A percentile compares a stretch with the other conserved stretches of the same genome.
These are phyloP conservation scores for Aspergillus ellipticus DNA, from an alignment of 495 filamentous ascomycete species.

Conservation along the genomic window DNA sequence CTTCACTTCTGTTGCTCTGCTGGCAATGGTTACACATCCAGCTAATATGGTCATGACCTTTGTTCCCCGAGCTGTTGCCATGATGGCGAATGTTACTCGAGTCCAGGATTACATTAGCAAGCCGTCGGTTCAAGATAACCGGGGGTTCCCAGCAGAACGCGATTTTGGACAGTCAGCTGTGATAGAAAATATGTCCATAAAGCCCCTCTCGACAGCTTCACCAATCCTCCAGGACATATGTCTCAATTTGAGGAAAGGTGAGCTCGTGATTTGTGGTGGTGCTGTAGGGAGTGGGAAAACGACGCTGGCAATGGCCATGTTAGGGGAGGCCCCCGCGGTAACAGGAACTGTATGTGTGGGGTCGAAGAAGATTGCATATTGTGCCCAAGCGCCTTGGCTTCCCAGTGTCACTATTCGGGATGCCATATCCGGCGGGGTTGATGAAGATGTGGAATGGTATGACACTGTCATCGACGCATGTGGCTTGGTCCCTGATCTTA, in stretches of 20 bases:
- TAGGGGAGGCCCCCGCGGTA: slow-evolving; percentile 40
- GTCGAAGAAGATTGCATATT: slow-evolving; percentile 32
- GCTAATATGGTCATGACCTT: slow-evolving; percentile 42
- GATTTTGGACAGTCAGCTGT: not conserved
- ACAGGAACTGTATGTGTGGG: slow-evolving; percentile 22
- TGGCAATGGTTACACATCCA: slow-evolving; percentile 46
- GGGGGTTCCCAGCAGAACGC: not conserved
- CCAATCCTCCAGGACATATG: not conserved
- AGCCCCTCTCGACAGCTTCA: not conserved
- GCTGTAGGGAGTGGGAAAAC: not conserved
- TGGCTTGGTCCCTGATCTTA: slow-evolving; percentile 44
- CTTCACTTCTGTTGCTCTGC: slow-evolving; percentile 51
- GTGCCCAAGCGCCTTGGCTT: slow-evolving; percentile 39
- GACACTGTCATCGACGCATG: slow-evolving; percentile 42
- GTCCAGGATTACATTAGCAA: slow-evolving; percentile 45
- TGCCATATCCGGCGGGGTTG: slow-evolving; percentile 27
- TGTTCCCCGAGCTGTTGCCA: slow-evolving; percentile 28
- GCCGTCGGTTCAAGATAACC: slow-evolving; percentile 2
- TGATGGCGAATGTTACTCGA: slow-evolving; percentile 44
- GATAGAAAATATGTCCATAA: not conserved
- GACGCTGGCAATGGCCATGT: slow-evolving; percentile 27
- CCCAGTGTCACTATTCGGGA: slow-evolving; percentile 37
- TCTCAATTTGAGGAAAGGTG: not conserved
- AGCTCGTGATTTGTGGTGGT: not conserved
- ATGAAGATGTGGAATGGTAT: slow-evolving; percentile 37